Evolutionary conservation across 768 basidiomycete genomes (phyloP).

Genomic region (Tricholoma terreum): DNA sequence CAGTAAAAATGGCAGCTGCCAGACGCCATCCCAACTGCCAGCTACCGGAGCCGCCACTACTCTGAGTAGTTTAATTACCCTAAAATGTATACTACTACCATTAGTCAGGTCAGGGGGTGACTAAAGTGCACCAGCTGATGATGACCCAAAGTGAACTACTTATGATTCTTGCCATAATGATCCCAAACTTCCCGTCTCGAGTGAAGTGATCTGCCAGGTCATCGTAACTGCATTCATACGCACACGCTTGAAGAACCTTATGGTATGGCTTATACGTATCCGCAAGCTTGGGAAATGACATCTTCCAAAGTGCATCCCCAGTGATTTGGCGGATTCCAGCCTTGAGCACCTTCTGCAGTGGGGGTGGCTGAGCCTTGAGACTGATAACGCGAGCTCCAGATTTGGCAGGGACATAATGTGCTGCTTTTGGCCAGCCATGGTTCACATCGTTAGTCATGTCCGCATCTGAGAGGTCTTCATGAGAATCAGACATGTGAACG

Average conservation of each 20-base stretch:
- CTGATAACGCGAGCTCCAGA: neutral
- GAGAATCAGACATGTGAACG: neutral
- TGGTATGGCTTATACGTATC: too few relatives aligned
- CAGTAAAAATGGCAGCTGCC: too few relatives aligned
- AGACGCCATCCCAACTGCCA: too few relatives aligned
- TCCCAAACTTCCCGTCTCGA: neutral
- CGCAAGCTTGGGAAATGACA: too few relatives aligned
- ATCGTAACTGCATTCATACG: neutral
- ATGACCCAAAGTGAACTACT: too few relatives aligned
- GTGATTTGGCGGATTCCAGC: slow-evolving; percentile 4
- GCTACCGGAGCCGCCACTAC: too few relatives aligned
- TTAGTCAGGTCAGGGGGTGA: too few relatives aligned
- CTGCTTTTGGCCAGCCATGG: slow-evolving; percentile 1
- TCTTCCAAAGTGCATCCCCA: slow-evolving; percentile 1
- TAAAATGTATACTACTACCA: too few relatives aligned
- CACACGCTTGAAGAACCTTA: too few relatives aligned
- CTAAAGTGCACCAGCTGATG: too few relatives aligned
- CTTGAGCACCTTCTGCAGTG: slow-evolving; percentile 1
- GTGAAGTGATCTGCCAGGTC: neutral
- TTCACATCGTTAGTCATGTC: neutral
- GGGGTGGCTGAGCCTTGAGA: slow-evolving; percentile 5
- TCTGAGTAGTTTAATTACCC: too few relatives aligned
- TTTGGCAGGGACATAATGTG: slow-evolving; percentile 1
- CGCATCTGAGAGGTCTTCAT: neutral
- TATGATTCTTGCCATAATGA: neutral